phyloP scores from a whole-genome alignment of 257 asterid genomes.

The Nyctanthes arbortristis region DNA sequence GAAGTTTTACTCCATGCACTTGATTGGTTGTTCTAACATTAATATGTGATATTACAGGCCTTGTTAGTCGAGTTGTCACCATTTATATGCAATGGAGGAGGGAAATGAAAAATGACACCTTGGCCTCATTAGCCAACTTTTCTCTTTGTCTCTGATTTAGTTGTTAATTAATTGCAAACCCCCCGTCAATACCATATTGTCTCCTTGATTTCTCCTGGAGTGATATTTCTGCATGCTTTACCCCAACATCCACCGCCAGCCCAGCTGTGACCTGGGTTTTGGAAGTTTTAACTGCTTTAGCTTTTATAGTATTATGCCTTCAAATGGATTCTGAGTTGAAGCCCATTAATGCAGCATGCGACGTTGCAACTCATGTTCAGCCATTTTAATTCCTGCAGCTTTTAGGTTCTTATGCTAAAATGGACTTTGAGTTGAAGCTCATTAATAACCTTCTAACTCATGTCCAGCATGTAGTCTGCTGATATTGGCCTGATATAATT shows the following conservation, averaged over 20 bases:
- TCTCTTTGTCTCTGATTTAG: neutral
- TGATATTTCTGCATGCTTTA: neutral
- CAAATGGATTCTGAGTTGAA: neutral
- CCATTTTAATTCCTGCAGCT: neutral
- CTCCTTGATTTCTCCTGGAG: neutral
- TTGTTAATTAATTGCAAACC: neutral
- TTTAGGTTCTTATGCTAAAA: neutral
- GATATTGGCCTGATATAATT: neutral
- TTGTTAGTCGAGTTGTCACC: neutral
- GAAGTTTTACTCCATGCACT: neutral
- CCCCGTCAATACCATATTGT: neutral
- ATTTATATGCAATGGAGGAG: neutral
- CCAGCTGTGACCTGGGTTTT: neutral
- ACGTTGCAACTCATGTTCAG: no score
- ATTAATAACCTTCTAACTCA: neutral
- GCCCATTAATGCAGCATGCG: neutral
- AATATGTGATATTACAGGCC: neutral
- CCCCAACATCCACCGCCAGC: neutral
- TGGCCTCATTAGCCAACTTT: neutral
- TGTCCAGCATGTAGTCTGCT: neutral
- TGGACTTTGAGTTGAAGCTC: neutral
- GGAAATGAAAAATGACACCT: no score
- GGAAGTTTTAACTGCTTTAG: neutral
- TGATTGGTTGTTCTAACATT: neutral
- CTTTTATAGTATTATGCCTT: neutral